Percentiles rank a stretch among this genome's conserved stretches.
Evolutionary conservation across 2,329 filamentous ascomycete species (phyloP).

Genomic region (Onygena corvina): DNA sequence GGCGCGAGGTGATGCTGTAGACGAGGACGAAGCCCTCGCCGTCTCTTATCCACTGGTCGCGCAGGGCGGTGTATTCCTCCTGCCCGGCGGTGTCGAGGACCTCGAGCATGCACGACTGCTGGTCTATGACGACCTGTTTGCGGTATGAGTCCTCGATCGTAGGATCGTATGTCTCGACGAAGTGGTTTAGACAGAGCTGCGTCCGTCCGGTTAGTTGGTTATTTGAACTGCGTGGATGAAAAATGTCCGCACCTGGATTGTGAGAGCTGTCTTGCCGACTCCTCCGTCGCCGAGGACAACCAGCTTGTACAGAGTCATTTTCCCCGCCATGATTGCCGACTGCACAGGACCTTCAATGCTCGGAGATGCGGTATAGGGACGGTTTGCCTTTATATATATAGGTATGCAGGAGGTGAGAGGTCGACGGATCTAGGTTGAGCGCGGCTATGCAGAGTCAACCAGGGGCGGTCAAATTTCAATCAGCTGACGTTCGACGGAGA

Average conservation of each 20-base stretch:
- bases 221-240: slow-evolving; percentile 1
- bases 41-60: slow-evolving; percentile 97
- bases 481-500: background rate
- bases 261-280: slow-evolving; percentile 86
- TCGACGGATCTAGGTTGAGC: background rate
- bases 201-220: slow-evolving; percentile 7
- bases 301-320: slow-evolving; percentile 87
- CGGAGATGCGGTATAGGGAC: background rate
- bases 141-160: slow-evolving; percentile 82
- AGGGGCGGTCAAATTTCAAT: background rate
- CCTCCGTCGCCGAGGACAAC: slow-evolving; percentile 91
- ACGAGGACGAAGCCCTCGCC: slow-evolving; percentile 95
- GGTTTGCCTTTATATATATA: background rate
- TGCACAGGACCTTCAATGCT: background rate
- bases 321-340: slow-evolving; percentile 58
- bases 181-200: slow-evolving; percentile 91
- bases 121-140: slow-evolving; percentile 78
- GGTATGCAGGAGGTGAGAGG: background rate
- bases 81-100: slow-evolving; percentile 95
- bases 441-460: background rate
- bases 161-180: slow-evolving; percentile 82
- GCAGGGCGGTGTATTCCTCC: slow-evolving; percentile 92
- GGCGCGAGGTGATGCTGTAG: slow-evolving; percentile 95
- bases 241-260: slow-evolving; percentile 52
- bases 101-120: slow-evolving; percentile 85